Evolutionary conservation across 1,284 basidiomycete species (phyloP).

Genomic region (Veloporphyrellus conicus): DNA sequence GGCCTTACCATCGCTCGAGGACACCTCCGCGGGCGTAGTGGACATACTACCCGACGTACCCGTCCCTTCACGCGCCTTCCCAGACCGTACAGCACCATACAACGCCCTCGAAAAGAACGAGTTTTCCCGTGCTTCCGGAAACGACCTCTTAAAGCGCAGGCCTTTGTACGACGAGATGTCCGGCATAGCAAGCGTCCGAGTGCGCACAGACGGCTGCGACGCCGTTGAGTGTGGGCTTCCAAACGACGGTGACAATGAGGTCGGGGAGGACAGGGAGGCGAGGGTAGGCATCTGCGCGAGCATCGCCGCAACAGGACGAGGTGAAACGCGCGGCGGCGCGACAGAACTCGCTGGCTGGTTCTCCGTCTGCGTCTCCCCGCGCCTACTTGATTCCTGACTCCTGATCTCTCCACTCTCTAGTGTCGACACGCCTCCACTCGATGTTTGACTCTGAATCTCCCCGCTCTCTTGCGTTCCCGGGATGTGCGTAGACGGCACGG

Average conservation of each 20-base stretch:
- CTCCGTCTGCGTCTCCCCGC: not conserved
- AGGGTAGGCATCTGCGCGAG: not conserved
- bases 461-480: not conserved
- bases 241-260: not conserved
- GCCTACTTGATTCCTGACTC: constrained; percentile 1
- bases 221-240: not conserved
- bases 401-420: constrained; percentile 16
- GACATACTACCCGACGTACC: not conserved
- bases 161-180: constrained; percentile 25
- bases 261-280: not conserved
- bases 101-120: constrained; percentile 27
- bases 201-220: constrained; percentile 1
- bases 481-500: not conserved
- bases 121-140: constrained; percentile 13
- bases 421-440: no score
- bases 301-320: not conserved
- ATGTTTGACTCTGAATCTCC: no score
- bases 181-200: constrained; percentile 17
- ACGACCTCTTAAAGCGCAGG: constrained; percentile 20
- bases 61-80: not conserved
- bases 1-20: not conserved
- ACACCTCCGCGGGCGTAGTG: not conserved
- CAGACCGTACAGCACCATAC: not conserved
- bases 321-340: not conserved
- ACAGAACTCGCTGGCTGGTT: not conserved